phyloP scores from a whole-genome alignment of 2,329 filamentous ascomycete genomes.

The Fusarium incarnatum region DNA sequence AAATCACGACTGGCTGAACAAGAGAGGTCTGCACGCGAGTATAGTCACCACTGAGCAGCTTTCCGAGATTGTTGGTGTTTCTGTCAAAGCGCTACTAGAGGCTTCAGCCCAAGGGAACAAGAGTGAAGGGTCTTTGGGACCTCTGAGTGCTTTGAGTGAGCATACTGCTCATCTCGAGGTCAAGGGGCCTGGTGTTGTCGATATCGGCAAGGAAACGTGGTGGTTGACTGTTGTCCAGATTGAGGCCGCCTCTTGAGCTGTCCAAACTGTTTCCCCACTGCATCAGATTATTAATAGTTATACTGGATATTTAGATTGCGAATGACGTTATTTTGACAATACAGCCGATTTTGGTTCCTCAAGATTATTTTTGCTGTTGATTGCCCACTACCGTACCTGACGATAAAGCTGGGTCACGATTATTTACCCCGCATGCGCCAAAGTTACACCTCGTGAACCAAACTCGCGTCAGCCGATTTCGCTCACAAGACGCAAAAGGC shows the following conservation, averaged over 20 bases:
- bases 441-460: slow-evolving; percentile 25
- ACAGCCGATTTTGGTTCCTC: too few species aligned
- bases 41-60: slow-evolving; percentile 52
- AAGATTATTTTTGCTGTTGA: neutral
- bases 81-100: slow-evolving; percentile 56
- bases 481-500: slow-evolving; percentile 24
- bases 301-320: too few species aligned
- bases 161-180: slow-evolving; percentile 50
- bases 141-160: slow-evolving; percentile 44
- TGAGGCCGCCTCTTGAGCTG: slow-evolving; percentile 4
- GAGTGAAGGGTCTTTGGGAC: slow-evolving; percentile 22
- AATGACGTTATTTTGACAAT: neutral
- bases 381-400: slow-evolving; percentile 1
- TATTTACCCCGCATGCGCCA: slow-evolving; percentile 26
- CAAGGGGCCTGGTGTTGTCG: slow-evolving; percentile 39
- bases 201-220: slow-evolving; percentile 47
- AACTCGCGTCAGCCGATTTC: slow-evolving; percentile 25
- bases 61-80: slow-evolving; percentile 44
- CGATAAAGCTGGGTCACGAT: slow-evolving; percentile 12
- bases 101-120: slow-evolving; percentile 46
- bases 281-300: too few species aligned
- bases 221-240: slow-evolving; percentile 52
- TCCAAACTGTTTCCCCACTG: neutral
- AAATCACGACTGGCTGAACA: slow-evolving; percentile 57
- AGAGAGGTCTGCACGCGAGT: slow-evolving; percentile 53